phyloP scores from a whole-genome alignment of 2,329 filamentous ascomycete genomes.

The Trichoderma oligosporum region DNA sequence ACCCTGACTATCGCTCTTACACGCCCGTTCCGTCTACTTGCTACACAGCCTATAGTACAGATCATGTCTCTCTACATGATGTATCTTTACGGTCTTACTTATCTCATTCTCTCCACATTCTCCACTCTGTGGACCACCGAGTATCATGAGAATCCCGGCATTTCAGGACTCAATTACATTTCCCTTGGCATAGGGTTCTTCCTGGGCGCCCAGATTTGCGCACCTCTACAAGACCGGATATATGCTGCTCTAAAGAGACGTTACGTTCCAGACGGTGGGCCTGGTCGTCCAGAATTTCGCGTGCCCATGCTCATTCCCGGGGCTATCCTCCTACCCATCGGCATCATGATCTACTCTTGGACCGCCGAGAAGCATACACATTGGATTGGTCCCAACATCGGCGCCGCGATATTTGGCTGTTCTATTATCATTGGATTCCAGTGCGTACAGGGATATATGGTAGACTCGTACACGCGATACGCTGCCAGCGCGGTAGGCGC shows the following conservation, averaged over 20 bases:
- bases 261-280: constrained; percentile 33
- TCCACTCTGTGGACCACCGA: constrained; percentile 54
- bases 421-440: constrained; percentile 42
- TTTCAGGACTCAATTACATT: constrained; percentile 37
- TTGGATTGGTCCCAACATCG: constrained; percentile 46
- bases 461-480: constrained; percentile 46
- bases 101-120: constrained; percentile 49
- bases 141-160: constrained; percentile 54
- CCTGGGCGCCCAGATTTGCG: constrained; percentile 37
- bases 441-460: constrained; percentile 45
- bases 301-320: constrained; percentile 42
- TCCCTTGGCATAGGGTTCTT: constrained; percentile 30
- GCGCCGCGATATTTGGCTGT: constrained; percentile 37
- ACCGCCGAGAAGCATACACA: constrained; percentile 40
- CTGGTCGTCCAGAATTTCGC: constrained; percentile 41
- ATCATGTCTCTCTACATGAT: constrained; percentile 62
- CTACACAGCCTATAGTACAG: constrained; percentile 61
- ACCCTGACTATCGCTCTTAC: constrained; percentile 53
- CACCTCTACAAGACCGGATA: constrained; percentile 44
- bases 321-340: constrained; percentile 40
- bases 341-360: constrained; percentile 46
- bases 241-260: constrained; percentile 43
- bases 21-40: constrained; percentile 60
- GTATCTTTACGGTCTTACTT: constrained; percentile 61
- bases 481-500: constrained; percentile 46